phyloP scores from a whole-genome alignment of 2,329 filamentous ascomycete species.

The Dothidotthia symphoricarpi region DNA sequence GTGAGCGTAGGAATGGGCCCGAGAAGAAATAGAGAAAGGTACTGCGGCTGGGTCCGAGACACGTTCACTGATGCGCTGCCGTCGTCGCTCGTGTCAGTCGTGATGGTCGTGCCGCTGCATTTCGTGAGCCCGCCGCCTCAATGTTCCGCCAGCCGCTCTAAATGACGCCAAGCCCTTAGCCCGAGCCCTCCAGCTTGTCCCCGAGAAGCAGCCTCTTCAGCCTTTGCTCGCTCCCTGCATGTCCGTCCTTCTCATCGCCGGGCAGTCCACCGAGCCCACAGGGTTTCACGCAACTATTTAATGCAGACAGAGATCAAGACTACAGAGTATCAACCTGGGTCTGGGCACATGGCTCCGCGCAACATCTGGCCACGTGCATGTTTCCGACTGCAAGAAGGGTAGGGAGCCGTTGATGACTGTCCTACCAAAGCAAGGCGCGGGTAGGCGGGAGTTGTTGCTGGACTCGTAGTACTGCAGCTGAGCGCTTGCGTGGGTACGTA shows the following conservation, averaged over 20 bases:
- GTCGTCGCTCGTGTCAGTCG: slow-evolving; percentile 21
- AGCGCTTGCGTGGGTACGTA: no score
- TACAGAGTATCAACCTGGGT: slow-evolving; percentile 1
- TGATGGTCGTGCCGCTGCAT: slow-evolving; percentile 22
- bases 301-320: slow-evolving; percentile 16
- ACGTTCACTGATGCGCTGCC: slow-evolving; percentile 19
- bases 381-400: no score
- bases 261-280: slow-evolving; percentile 3
- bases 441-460: no score
- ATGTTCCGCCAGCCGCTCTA: slow-evolving; percentile 23
- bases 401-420: no score
- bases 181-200: no score
- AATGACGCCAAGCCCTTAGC: slow-evolving; percentile 25
- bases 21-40: slow-evolving; percentile 10
- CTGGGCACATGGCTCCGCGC: no score
- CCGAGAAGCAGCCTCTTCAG: slow-evolving; percentile 1
- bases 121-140: slow-evolving; percentile 23
- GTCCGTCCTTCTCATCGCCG: neutral
- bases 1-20: neutral
- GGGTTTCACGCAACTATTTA: slow-evolving; percentile 27
- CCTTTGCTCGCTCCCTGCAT: slow-evolving; percentile 1
- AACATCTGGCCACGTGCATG: no score
- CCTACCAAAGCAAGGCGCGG: no score
- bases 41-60: slow-evolving; percentile 11
- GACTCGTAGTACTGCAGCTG: no score